These are phyloP conservation scores for Bryum argenteum DNA, from an alignment of 225 moss, liverwort and hornwort genomes.

Conservation along the genomic window DNA sequence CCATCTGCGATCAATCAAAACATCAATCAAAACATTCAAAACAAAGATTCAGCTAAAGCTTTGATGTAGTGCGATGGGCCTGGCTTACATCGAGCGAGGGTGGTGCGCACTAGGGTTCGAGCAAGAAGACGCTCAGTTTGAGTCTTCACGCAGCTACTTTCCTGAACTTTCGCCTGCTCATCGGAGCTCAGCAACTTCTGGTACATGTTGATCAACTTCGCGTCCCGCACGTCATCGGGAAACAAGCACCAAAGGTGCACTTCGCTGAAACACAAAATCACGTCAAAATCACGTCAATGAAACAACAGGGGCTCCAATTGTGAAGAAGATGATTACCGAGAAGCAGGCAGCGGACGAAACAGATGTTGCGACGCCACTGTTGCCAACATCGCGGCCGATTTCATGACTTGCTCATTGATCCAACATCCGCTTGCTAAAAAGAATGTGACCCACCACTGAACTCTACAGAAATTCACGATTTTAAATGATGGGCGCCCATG, in stretches of 20 bases:
- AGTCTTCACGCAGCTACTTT: slow-evolving; percentile 49
- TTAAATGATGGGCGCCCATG: background rate
- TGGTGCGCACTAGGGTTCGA: slow-evolving; percentile 81
- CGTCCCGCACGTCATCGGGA: slow-evolving; percentile 75
- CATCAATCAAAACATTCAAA: background rate
- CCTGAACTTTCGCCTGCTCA: slow-evolving; percentile 63
- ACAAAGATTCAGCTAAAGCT: too few species aligned
- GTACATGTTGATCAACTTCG: slow-evolving; percentile 59
- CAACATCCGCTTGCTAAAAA: slow-evolving; percentile 2
- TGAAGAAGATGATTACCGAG: slow-evolving; percentile 35
- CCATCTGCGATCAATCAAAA: slow-evolving; percentile 39
- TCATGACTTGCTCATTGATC: slow-evolving; percentile 34
- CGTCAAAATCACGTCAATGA: background rate
- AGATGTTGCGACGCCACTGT: slow-evolving; percentile 49
- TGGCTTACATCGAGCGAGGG: slow-evolving; percentile 84
- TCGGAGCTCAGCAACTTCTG: slow-evolving; percentile 62
- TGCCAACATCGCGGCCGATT: slow-evolving; percentile 43
- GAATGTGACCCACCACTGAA: background rate
- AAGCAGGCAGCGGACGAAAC: slow-evolving; percentile 52
- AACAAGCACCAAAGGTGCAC: slow-evolving; percentile 94
- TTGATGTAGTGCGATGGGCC: too few species aligned
- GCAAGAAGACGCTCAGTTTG: slow-evolving; percentile 72
- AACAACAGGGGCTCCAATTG: too few species aligned
- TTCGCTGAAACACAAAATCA: slow-evolving; percentile 49
- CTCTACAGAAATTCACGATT: background rate